Percentiles rank a stretch among this genome's conserved stretches.
Conservation (phyloP, 176 grass and related monocot genomes). For the Oryza glaberrima region DNA sequence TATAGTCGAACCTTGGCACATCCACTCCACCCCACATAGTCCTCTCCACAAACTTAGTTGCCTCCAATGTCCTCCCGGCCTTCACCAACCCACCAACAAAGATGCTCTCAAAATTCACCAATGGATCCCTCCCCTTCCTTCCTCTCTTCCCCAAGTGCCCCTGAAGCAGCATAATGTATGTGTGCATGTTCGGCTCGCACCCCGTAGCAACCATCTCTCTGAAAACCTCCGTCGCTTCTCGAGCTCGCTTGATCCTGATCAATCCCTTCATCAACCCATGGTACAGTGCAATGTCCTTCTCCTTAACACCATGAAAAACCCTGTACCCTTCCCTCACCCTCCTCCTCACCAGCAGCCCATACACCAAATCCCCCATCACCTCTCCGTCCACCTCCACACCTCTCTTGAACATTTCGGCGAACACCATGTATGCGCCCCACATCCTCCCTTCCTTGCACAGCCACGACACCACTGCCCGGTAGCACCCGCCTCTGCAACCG, state of each 20-base stretch:
- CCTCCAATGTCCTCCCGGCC: conserved; percentile 68
- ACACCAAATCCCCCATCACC: conserved; percentile 64
- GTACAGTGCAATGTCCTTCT: conserved; percentile 61
- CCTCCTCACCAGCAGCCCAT: conserved; percentile 61
- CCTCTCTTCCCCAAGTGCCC: conserved; percentile 84
- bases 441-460: conserved; percentile 76
- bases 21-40: conserved; percentile 68
- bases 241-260: conserved; percentile 66
- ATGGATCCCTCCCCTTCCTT: conserved; percentile 63
- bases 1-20: conserved; percentile 84
- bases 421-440: conserved; percentile 55
- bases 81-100: conserved; percentile 89
- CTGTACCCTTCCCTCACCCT: conserved; percentile 66
- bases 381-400: conserved; percentile 55
- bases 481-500: conserved; percentile 39
- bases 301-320: conserved; percentile 48
- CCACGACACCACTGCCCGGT: conserved; percentile 56
- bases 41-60: conserved; percentile 85
- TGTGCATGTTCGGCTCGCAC: conserved; percentile 85
- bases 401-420: conserved; percentile 84
- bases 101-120: conserved; percentile 86
- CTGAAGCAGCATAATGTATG: conserved; percentile 90
- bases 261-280: conserved; percentile 88
- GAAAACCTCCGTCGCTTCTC: conserved; percentile 68
- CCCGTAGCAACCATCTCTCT: conserved; percentile 65